Percentiles rank a stretch among this genome's conserved stretches.
Evolutionary conservation across 2,329 filamentous ascomycete species (phyloP).

Genomic region (Pezicula carpinea): DNA sequence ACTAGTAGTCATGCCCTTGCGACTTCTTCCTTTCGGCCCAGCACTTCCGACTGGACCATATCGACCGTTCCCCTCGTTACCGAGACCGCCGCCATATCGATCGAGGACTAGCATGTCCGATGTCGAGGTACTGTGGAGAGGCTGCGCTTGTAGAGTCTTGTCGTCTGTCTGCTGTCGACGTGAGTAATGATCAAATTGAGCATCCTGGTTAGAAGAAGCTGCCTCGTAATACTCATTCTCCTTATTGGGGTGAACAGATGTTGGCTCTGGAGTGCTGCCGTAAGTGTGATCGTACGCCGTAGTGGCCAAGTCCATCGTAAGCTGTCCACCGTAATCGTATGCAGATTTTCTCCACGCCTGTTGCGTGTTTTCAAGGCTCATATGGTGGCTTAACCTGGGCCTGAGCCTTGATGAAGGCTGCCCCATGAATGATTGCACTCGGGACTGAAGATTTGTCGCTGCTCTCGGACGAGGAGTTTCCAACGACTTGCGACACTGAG

Average conservation of each 20-base stretch:
- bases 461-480: background rate
- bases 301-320: background rate
- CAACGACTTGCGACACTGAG: background rate
- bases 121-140: conserved; percentile 10
- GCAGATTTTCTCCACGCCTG: conserved; percentile 2
- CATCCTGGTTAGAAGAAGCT: background rate
- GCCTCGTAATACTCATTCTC: conserved; percentile 13
- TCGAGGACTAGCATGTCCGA: conserved; percentile 21
- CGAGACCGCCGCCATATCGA: conserved; percentile 18
- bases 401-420: too few relatives aligned
- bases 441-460: background rate
- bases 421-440: background rate
- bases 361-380: conserved; percentile 1
- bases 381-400: background rate
- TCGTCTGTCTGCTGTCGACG: background rate
- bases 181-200: background rate
- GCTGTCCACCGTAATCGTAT: conserved; percentile 7
- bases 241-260: conserved; percentile 4
- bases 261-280: conserved; percentile 4
- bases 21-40: conserved; percentile 4
- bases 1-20: background rate
- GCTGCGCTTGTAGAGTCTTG: background rate
- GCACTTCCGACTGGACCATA: conserved; percentile 14
- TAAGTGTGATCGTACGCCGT: conserved; percentile 20
- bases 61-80: background rate